A percentile compares a stretch with the other conserved stretches of the same genome.
phyloP scores from a whole-genome alignment of 805 yeast genomes.

The Pichia californica region DNA sequence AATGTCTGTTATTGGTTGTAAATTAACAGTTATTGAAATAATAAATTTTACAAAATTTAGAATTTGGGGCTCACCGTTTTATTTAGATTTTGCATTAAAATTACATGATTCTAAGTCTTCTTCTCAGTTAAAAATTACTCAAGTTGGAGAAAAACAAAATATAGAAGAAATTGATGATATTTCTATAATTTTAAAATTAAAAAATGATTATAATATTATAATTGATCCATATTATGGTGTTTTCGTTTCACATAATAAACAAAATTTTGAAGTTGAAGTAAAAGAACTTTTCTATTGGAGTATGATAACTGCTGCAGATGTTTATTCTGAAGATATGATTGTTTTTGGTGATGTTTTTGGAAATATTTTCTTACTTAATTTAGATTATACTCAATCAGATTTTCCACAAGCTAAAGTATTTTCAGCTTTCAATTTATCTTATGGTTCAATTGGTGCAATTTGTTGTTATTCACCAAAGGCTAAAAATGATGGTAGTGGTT shows the following conservation, averaged over 20 bases:
- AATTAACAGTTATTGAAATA: too few species aligned
- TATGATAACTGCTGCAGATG: slow-evolving; percentile 10
- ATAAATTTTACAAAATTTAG: too few species aligned
- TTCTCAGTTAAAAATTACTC: too few species aligned
- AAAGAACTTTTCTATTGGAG: slow-evolving; percentile 6
- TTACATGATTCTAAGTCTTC: too few species aligned
- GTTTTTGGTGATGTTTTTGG: slow-evolving; percentile 23
- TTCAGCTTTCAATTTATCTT: slow-evolving; percentile 3
- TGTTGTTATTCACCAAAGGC: neutral
- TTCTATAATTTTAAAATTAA: neutral
- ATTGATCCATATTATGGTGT: slow-evolving; percentile 22
- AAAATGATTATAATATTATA: slow-evolving; percentile 8
- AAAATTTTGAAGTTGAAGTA: neutral
- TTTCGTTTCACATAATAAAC: slow-evolving; percentile 9
- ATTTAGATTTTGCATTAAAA: too few species aligned
- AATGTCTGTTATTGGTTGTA: too few species aligned
- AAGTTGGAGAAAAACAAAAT: slow-evolving; percentile 7
- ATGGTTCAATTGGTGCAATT: slow-evolving; percentile 10
- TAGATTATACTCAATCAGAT: neutral
- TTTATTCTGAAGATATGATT: slow-evolving; percentile 13
- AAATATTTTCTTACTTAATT: slow-evolving; percentile 15
- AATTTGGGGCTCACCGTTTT: too few species aligned
- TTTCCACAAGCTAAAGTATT: neutral
- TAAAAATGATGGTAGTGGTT: neutral
- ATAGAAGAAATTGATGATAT: slow-evolving; percentile 1